Evolutionary conservation across 1,284 basidiomycete genomes (phyloP).

Genomic region (Leccinum solheimii): DNA sequence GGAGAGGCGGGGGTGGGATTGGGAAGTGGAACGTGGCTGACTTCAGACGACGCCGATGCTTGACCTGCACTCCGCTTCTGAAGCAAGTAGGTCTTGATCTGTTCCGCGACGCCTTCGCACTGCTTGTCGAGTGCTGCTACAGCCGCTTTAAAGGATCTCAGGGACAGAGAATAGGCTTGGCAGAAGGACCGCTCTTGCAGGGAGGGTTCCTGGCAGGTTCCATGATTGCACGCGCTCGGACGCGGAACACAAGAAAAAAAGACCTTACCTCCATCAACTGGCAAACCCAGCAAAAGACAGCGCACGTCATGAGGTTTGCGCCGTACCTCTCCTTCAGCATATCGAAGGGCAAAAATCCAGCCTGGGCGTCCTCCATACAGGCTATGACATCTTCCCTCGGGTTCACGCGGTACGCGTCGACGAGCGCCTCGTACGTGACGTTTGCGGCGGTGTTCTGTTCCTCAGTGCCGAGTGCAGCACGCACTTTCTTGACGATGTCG

Average conservation of each 20-base stretch:
- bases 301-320: conserved; percentile 6
- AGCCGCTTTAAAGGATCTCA: conserved; percentile 19
- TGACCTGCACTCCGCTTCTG: neutral
- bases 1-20: conserved; percentile 9
- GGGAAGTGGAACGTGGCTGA: neutral
- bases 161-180: conserved; percentile 18
- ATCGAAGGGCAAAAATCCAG: conserved; percentile 12
- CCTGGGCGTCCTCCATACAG: conserved; percentile 33
- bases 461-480: conserved; percentile 18
- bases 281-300: conserved; percentile 36
- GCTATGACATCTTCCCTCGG: conserved; percentile 16
- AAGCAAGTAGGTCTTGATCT: conserved; percentile 20
- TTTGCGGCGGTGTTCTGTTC: neutral
- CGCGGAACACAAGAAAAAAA: neutral
- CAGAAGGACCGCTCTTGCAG: conserved; percentile 23
- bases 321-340: conserved; percentile 25
- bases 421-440: conserved; percentile 29
- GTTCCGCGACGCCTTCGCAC: conserved; percentile 30
- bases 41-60: conserved; percentile 2
- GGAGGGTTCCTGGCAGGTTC: conserved; percentile 20
- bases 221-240: neutral
- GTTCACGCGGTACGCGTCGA: conserved; percentile 13
- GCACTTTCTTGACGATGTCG: conserved; percentile 26
- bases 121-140: conserved; percentile 23
- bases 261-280: conserved; percentile 32